Evolutionary conservation across 2,329 filamentous ascomycete species (phyloP), one percentile per base, ranked within the genome.

Genomic region (Fusarium begoniae): DNA sequence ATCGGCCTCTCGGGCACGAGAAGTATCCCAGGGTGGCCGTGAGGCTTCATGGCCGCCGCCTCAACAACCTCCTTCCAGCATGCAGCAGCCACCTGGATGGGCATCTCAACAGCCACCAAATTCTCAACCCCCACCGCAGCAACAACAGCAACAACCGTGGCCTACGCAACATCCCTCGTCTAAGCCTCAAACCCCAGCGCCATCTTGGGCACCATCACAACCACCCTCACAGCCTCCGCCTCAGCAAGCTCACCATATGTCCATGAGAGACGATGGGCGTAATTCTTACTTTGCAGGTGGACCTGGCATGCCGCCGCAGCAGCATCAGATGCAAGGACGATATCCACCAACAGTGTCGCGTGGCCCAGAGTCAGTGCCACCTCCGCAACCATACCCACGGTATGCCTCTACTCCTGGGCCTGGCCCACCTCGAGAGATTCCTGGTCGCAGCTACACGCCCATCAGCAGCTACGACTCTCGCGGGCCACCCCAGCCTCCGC

Each of bases 391-490:
- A 6, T 88, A 87, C 71, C 73, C 82, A 26, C 83, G 85, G 12
- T 87, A 87, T 70, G 80, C 82, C 14, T 83, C 81, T 20, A 84
- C 85, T 8, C 83, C 86, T 4, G 83, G 79, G 5, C 84, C 84
- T 10, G 81, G 79, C 17, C 82, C 82, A 37, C 81, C 83, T 53
- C 82, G 85, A 48, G 83, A 86, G 15, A 81, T 83, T 24, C 82
- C 83, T 3, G 80, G 80, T 3, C 83, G 86, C 26, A 87, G 84
- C 74, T 87, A 85, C 74, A 87, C 86, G 4, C 85, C 86, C 51
- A 38, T 54, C 7, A 83, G 81, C 8, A 74, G 79, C 5, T 87
- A 87, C 61, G 85, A 87, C 35, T 70, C 65, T 12, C 81, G 85
- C 22, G 83, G 81, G 12, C 82, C 80, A 2, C 85, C 51, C 11